Conservation (phyloP, 306 rosid genomes). For the Quercus bicolor region DNA sequence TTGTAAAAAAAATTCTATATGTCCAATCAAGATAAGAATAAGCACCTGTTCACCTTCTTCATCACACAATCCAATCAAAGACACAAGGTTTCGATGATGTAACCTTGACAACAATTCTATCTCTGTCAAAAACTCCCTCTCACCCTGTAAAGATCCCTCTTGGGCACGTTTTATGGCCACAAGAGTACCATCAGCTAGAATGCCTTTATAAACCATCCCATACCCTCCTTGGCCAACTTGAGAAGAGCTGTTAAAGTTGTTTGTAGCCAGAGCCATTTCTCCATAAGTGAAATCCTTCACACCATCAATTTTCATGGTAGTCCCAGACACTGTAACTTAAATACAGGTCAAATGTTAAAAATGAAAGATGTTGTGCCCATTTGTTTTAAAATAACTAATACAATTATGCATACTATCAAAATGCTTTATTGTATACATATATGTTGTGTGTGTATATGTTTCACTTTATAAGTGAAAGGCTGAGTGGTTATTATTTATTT, state of each 20-base stretch:
- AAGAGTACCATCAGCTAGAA: slow-evolving; percentile 48
- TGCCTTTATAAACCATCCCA: slow-evolving; percentile 74
- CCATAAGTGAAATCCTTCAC: slow-evolving; percentile 52
- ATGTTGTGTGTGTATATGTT: neutral
- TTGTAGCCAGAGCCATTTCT: slow-evolving; percentile 64
- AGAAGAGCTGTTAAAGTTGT: slow-evolving; percentile 53
- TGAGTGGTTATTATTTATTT: neutral
- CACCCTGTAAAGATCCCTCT: slow-evolving; percentile 78
- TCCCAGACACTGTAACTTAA: slow-evolving; percentile 43
- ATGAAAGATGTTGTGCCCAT: no score
- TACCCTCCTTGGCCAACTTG: slow-evolving; percentile 82
- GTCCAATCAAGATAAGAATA: neutral
- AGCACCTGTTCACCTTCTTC: slow-evolving; percentile 82
- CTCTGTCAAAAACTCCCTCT: slow-evolving; percentile 81
- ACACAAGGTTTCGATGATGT: slow-evolving; percentile 83
- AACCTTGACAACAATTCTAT: slow-evolving; percentile 67
- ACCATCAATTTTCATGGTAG: slow-evolving; percentile 58
- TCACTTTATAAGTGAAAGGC: neutral
- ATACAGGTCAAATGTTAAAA: slow-evolving; percentile 20
- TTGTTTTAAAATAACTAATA: neutral
- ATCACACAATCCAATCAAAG: slow-evolving; percentile 74
- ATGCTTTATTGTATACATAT: neutral
- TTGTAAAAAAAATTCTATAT: neutral
- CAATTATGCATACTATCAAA: neutral
- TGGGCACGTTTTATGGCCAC: slow-evolving; percentile 89